Conservation (phyloP, 1,139 yeast species). For the Hansenula sp. region DNA sequence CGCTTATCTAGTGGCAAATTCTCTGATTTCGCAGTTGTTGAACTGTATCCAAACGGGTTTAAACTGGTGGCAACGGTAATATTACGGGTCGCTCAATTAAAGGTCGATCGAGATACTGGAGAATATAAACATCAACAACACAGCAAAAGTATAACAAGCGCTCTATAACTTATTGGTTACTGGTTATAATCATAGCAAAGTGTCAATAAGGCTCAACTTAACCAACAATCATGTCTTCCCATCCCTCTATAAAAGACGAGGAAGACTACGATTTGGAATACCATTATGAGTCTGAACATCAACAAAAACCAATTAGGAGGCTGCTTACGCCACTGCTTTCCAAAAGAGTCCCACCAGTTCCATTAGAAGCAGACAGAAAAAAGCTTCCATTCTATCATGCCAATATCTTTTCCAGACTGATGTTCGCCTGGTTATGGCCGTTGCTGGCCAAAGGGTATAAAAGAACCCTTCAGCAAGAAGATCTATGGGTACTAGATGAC, state of each 20-base stretch:
- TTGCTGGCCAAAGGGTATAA: constrained; percentile 56
- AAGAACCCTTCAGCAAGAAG: constrained; percentile 61
- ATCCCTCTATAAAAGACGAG: background rate
- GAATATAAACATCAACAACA: too few species aligned
- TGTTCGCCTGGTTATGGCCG: constrained; percentile 57
- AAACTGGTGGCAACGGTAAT: too few species aligned
- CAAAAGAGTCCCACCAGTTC: constrained; percentile 45
- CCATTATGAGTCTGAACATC: background rate
- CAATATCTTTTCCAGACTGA: constrained; percentile 30
- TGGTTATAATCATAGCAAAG: too few species aligned
- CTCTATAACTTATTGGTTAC: too few species aligned
- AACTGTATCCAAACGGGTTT: too few species aligned
- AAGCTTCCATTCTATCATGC: constrained; percentile 36
- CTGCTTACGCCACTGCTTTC: constrained; percentile 34
- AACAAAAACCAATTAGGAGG: constrained; percentile 23
- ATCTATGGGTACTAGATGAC: constrained; percentile 49
- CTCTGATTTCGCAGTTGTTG: too few species aligned
- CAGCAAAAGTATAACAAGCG: too few species aligned
- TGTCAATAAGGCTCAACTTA: too few species aligned
- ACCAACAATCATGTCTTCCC: background rate
- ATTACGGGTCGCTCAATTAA: too few species aligned
- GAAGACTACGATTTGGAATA: background rate
- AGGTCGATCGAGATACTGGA: too few species aligned
- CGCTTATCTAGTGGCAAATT: too few species aligned
- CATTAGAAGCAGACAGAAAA: constrained; percentile 46